Percentiles rank a stretch among this genome's conserved stretches.
phyloP scores from a whole-genome alignment of 164 flowering plant species.

The Brasenia schreberi region DNA sequence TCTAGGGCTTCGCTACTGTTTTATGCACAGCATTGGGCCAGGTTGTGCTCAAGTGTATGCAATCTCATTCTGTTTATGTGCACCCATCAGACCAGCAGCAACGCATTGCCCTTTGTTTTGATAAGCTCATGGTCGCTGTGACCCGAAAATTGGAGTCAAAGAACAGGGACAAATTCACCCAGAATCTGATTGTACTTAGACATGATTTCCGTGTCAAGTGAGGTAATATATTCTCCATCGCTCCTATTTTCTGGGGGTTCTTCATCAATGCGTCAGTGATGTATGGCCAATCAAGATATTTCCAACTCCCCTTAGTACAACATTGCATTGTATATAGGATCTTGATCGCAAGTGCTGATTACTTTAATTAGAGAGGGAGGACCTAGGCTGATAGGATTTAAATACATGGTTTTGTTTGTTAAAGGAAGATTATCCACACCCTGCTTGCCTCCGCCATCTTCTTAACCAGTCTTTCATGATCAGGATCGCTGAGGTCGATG shows the following conservation, averaged over 20 bases:
- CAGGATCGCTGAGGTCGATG: constrained; percentile 29
- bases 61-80: constrained; percentile 8
- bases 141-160: constrained; percentile 72
- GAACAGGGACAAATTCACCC: constrained; percentile 94
- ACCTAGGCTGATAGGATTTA: neutral
- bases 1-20: too few relatives aligned
- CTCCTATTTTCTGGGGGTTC: neutral
- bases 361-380: neutral
- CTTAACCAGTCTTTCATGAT: constrained; percentile 16
- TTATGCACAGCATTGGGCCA: neutral
- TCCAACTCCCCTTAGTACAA: neutral
- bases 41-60: neutral
- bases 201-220: constrained; percentile 84
- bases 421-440: constrained; percentile 54
- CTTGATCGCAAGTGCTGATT: neutral
- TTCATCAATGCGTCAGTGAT: neutral
- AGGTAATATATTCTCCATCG: neutral
- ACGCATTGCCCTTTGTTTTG: constrained; percentile 71
- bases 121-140: constrained; percentile 86
- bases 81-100: constrained; percentile 87
- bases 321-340: neutral
- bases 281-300: neutral
- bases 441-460: constrained; percentile 29
- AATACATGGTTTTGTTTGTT: too few relatives aligned
- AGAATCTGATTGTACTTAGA: constrained; percentile 76